Evolutionary conservation across 108 stramenopile species (phyloP), one percentile per base, ranked within the genome.

Genomic region (Cyclotella cryptica): DNA sequence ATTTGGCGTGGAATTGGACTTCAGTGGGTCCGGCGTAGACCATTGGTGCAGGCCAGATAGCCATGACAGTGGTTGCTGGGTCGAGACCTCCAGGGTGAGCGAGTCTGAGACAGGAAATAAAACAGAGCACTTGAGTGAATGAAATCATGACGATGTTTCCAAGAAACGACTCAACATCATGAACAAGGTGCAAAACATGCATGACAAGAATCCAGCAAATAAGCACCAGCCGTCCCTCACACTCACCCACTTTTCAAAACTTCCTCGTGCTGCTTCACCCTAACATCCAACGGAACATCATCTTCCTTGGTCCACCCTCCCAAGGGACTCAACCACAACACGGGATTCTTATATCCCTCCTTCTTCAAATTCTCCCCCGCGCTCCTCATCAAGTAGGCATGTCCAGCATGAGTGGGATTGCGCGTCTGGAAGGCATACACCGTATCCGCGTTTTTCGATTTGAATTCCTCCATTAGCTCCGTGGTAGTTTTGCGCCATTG

Each of bases 1-100:
- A 95, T 82, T 98, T 98, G 81, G 98, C 98, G 81, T 99, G 98
- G 85, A 99, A 99, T 79, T 96, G 87, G 10, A 99, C 98, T 84
- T 99, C 98, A 28, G 98, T 99, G 24, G 98, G 98, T 26, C 98
- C 98, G n/a, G 97, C 98, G 79, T 99, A 99, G 49, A 99, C 96
- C 97, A 99, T 99, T 40, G 98, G 98, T 62, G 96, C 81, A 43
- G 98, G 98, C 98, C 98, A 99, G 84, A 99, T 99, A 40, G 97
- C 98, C 98, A 99, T 99, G 80, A 99, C 98, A 10, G 98, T 99
- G 17, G 88, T 94, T 8, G 77, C 94, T 26, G 97, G 96, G 86
- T 99, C 96, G 40, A 99, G 90, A 54, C 96, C 96, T 76, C 96
- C 96, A 24, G 96, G 96, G 72, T 96, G 96, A 24, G 81, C 68